Base-by-base conservation (phyloP, 108 stramenopile species). In the Skeletonema costatum region DNA sequence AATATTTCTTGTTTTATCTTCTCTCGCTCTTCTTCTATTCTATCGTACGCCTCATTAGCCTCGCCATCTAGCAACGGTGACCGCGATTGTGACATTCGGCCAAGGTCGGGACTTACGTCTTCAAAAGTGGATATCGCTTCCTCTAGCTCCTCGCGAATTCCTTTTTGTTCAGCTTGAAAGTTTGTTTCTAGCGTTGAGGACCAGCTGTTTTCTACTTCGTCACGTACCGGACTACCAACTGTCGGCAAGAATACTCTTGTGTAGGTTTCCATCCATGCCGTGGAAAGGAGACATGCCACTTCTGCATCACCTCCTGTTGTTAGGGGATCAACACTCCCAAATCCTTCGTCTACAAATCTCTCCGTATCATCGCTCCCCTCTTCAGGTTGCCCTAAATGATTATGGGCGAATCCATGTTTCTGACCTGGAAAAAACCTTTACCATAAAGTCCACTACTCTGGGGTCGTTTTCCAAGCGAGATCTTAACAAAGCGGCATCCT, bases 201-300 rank as follows among this genome's bases (percentile, higher is more conserved):
- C 90, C 92, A 92, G 2, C 68, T 70, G 50, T 88, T 85, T 10
- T 82, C 74, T 32, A 88, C 88, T 61, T 93, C 94, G 32, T 79
- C 39, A 31, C 75, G 78, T 6, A 95, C 83, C 1, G 90, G 87
- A 1, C 81, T 70, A 16, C 91, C 92, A 31, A 80, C 79, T 13
- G 94, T 95, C 9, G 94, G 94, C 6, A 95, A 68, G 77, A 93
- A 95, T 35, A 88, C 80, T 32, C 94, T 74, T 6, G 87, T 79
- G 67, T 95, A 95, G 7, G 92, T 93, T 71, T 95, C 94, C 90
- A 95, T 90, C 80, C 91, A 95, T 19, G 92, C 92, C 17, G 94
- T 92, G 29, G 90, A 92, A 30, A 95, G 71, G 14, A 95, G 77
- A 76, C 90, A 91, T 29, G 94, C 94, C 42, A 95, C 90, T 70